phyloP scores from a whole-genome alignment of 352 stramenopile genomes.

The Elongisporangium senticosum region DNA sequence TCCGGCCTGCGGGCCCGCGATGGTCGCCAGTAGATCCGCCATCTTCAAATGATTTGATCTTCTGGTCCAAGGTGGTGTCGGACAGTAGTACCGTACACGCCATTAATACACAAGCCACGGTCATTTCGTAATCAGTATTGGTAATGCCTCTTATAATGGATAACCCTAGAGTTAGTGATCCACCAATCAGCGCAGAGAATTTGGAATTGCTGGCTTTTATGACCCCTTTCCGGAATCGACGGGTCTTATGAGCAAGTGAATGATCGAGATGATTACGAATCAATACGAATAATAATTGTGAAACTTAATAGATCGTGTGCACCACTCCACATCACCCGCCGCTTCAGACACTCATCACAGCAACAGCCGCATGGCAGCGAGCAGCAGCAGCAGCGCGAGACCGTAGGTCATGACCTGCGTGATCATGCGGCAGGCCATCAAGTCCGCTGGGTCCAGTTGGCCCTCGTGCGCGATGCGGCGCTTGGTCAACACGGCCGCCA shows the following conservation, averaged over 20 bases:
- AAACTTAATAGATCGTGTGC: neutral
- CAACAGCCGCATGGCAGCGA: conserved; percentile 7
- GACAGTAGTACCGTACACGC: neutral
- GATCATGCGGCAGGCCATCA: conserved; percentile 40
- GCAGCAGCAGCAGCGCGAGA: conserved; percentile 29
- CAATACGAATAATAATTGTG: neutral
- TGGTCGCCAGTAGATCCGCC: conserved; percentile 44
- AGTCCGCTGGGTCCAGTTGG: conserved; percentile 30
- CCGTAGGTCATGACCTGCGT: conserved; percentile 37
- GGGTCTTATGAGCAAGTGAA: neutral
- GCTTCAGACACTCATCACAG: neutral
- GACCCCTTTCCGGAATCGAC: no score
- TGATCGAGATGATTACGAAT: neutral
- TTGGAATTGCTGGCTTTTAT: neutral
- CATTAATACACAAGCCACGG: neutral
- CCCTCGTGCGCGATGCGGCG: conserved; percentile 26
- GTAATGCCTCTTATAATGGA: neutral
- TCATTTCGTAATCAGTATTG: neutral
- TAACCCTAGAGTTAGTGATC: neutral
- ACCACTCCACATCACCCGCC: neutral
- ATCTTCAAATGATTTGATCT: conserved; percentile 10
- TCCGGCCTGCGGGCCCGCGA: conserved; percentile 13
- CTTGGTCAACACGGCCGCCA: conserved; percentile 40
- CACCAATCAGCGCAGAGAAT: neutral
- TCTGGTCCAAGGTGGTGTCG: neutral